A percentile compares a stretch with the other conserved stretches of the same genome.
These are phyloP conservation scores for Schoenoplectus tabernaemontani DNA, from an alignment of 202 grass and related monocot species.

Conservation along the genomic window DNA sequence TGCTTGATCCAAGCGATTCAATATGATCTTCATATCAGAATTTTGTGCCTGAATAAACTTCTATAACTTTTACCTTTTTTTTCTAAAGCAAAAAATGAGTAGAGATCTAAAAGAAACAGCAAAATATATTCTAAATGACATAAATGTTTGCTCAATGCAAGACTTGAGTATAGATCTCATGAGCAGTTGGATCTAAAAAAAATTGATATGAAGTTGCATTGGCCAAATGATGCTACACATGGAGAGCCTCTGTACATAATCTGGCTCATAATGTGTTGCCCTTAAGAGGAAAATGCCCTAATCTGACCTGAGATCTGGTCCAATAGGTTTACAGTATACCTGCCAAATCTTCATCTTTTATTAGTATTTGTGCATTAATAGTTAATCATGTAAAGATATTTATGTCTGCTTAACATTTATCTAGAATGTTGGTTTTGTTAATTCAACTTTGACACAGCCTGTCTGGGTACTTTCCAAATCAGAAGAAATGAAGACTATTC, in stretches of 20 bases:
- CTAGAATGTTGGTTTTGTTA: not conserved
- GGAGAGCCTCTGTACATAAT: too few species aligned
- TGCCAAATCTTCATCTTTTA: not conserved
- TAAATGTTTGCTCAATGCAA: not conserved
- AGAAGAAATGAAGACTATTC: not conserved
- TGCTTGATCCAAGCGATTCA: not conserved
- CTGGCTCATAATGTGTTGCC: not conserved
- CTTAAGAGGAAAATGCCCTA: not conserved
- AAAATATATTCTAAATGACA: not conserved
- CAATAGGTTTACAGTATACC: not conserved
- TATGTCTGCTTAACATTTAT: not conserved
- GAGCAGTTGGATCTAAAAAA: not conserved
- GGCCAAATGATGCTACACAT: not conserved
- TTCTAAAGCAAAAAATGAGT: not conserved
- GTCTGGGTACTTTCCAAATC: not conserved
- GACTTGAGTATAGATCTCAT: not conserved
- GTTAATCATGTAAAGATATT: not conserved
- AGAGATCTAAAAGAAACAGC: not conserved
- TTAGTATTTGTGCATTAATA: not conserved
- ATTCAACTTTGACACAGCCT: not conserved
- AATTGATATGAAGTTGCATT: not conserved
- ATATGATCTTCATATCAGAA: not conserved
- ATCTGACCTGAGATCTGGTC: not conserved
- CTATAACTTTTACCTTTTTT: not conserved
- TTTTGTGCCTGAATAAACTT: not conserved